phyloP scores from a whole-genome alignment of 768 basidiomycete species.

The Lepiota subincarnata region DNA sequence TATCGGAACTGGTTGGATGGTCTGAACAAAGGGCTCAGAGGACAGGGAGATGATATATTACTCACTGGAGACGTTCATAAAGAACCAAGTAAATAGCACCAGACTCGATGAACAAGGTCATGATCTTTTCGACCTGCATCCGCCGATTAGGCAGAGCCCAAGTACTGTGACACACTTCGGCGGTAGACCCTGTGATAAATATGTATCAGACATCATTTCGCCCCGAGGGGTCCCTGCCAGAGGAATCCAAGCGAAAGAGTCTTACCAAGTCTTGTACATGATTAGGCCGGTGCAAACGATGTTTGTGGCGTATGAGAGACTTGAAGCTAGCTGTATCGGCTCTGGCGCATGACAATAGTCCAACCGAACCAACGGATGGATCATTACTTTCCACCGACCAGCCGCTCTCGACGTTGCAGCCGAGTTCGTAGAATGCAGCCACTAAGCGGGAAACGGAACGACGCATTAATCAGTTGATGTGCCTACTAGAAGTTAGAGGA shows the following conservation, averaged over 20 bases:
- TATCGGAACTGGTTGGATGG: constrained; percentile 26
- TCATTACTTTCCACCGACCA: constrained; percentile 21
- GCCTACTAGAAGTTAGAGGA: not conserved
- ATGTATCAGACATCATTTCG: too few species aligned
- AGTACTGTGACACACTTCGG: constrained; percentile 19
- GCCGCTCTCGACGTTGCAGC: constrained; percentile 23
- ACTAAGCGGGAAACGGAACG: constrained; percentile 10
- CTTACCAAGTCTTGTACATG: constrained; percentile 23
- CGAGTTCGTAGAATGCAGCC: constrained; percentile 26
- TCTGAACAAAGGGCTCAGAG: constrained; percentile 14
- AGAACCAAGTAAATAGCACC: constrained; percentile 24
- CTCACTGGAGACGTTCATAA: constrained; percentile 18
- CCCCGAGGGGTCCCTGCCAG: not conserved
- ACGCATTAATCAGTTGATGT: not conserved
- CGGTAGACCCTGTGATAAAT: too few species aligned
- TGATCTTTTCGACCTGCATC: constrained; percentile 24
- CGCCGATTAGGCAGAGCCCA: constrained; percentile 21
- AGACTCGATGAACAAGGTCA: constrained; percentile 26
- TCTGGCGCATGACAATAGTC: constrained; percentile 20
- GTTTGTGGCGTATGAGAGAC: constrained; percentile 26
- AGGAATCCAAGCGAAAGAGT: not conserved
- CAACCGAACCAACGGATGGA: constrained; percentile 23
- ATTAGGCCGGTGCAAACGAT: constrained; percentile 27
- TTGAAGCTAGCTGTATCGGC: constrained; percentile 26
- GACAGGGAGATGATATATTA: not conserved